Percentiles rank a stretch among this genome's conserved stretches.
Conservation (phyloP, 2,329 filamentous ascomycete genomes). For the Dothideomycetidae sp. region DNA sequence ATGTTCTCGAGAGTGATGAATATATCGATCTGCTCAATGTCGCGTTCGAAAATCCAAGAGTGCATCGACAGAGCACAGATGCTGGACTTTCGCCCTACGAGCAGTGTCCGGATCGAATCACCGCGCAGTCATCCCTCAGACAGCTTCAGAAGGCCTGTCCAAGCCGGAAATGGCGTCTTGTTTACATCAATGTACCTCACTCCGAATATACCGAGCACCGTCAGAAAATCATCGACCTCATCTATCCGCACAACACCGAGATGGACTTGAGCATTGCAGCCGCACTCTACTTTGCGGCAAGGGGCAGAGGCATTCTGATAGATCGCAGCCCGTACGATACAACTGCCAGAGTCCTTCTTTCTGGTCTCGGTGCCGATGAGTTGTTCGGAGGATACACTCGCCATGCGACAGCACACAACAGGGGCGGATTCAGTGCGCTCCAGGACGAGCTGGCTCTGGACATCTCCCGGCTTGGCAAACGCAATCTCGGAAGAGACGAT, state of each 20-base stretch:
- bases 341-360: conserved; percentile 68
- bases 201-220: conserved; percentile 56
- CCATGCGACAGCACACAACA: conserved; percentile 61
- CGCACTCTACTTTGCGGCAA: conserved; percentile 87
- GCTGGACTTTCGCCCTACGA: conserved; percentile 45
- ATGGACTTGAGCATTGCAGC: conserved; percentile 95
- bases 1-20: conserved; percentile 54
- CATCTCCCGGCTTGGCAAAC: conserved; percentile 68
- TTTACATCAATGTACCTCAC: conserved; percentile 75
- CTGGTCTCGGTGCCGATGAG: conserved; percentile 88
- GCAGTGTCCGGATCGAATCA: conserved; percentile 77
- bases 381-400: conserved; percentile 87
- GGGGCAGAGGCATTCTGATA: conserved; percentile 43
- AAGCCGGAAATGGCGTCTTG: conserved; percentile 62
- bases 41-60: conserved; percentile 84
- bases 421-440: conserved; percentile 55
- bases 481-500: conserved; percentile 92
- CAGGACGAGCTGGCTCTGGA: conserved; percentile 75
- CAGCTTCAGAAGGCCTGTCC: conserved; percentile 61
- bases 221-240: conserved; percentile 55
- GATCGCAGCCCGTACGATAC: conserved; percentile 41
- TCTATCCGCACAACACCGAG: conserved; percentile 89
- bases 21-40: conserved; percentile 84
- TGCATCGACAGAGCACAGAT: conserved; percentile 29
- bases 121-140: conserved; percentile 63